A percentile compares a stretch with the other conserved stretches of the same genome.
Evolutionary conservation across 768 basidiomycete genomes (phyloP).

Genomic region (Strobilomyces dryophilus): DNA sequence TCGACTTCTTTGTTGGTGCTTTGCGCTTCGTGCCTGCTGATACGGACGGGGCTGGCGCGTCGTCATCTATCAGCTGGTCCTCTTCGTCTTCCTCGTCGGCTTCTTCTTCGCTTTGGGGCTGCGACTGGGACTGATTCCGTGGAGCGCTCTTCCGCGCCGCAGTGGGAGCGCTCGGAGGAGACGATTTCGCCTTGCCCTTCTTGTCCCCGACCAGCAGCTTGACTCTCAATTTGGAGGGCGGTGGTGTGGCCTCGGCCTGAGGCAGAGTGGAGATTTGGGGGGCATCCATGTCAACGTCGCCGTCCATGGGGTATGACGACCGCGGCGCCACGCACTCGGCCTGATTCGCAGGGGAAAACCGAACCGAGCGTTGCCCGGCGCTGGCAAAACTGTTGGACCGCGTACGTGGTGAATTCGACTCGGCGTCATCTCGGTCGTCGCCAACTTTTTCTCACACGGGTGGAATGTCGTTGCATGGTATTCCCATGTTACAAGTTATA

Average conservation of each 20-base stretch:
- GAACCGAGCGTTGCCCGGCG: neutral
- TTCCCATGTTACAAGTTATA: no score
- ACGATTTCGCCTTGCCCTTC: constrained; percentile 34
- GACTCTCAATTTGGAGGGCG: constrained; percentile 50
- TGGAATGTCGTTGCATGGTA: no score
- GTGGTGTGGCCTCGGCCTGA: constrained; percentile 63
- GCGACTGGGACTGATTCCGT: constrained; percentile 20
- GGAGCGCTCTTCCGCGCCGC: constrained; percentile 19
- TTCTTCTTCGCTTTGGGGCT: constrained; percentile 40
- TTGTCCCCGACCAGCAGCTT: constrained; percentile 48
- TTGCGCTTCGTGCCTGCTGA: constrained; percentile 47
- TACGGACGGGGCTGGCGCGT: constrained; percentile 28
- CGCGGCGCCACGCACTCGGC: neutral
- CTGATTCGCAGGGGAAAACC: neutral
- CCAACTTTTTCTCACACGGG: no score
- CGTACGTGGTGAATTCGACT: neutral
- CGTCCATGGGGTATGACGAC: constrained; percentile 28
- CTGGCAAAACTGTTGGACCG: neutral
- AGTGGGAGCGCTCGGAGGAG: constrained; percentile 26
- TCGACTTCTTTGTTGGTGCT: constrained; percentile 42
- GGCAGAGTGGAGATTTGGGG: constrained; percentile 77
- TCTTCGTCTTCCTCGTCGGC: constrained; percentile 66
- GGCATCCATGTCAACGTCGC: constrained; percentile 67
- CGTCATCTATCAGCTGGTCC: constrained; percentile 79
- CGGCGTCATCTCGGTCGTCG: no score